phyloP scores from a whole-genome alignment of 2,329 filamentous ascomycete genomes.

The Thielaviopsis musarum region DNA sequence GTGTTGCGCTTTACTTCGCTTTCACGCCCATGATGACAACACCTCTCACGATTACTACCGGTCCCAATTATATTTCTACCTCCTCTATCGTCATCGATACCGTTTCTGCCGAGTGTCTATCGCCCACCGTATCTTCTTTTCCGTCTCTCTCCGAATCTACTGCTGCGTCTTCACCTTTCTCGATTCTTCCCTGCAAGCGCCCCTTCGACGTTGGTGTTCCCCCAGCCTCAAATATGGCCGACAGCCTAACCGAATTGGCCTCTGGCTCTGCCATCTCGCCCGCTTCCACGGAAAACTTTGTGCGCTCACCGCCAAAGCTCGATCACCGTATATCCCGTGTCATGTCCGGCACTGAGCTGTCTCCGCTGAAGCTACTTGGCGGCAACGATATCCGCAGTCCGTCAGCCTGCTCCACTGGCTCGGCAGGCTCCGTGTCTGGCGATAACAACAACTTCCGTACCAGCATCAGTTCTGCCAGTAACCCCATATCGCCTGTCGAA shows the following conservation, averaged over 20 bases:
- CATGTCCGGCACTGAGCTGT: slow-evolving; percentile 38
- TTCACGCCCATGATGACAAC: slow-evolving; percentile 8
- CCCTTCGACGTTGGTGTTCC: slow-evolving; percentile 4
- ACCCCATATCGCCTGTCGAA: slow-evolving; percentile 14
- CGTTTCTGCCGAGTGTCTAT: neutral
- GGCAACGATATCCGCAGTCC: slow-evolving; percentile 16
- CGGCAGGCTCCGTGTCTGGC: slow-evolving; percentile 13
- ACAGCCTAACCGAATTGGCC: slow-evolving; percentile 5
- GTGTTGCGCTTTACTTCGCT: neutral
- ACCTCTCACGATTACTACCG: slow-evolving; percentile 9
- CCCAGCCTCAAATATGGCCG: slow-evolving; percentile 6
- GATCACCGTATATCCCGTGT: slow-evolving; percentile 30
- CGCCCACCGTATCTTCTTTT: slow-evolving; percentile 1
- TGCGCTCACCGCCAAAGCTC: slow-evolving; percentile 1
- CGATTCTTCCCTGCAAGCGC: slow-evolving; percentile 8
- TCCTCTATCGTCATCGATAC: neutral
- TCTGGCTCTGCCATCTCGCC: neutral
- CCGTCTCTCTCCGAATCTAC: neutral
- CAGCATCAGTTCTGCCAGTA: slow-evolving; percentile 11
- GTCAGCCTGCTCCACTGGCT: slow-evolving; percentile 15
- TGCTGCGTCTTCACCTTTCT: slow-evolving; percentile 2
- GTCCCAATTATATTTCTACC: slow-evolving; percentile 6
- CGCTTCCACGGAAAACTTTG: slow-evolving; percentile 2
- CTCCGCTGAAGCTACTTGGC: slow-evolving; percentile 39
- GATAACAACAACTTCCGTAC: slow-evolving; percentile 11